Base-by-base conservation (phyloP, 1,139 yeast species). In the Maudiozyma humilis region DNA sequence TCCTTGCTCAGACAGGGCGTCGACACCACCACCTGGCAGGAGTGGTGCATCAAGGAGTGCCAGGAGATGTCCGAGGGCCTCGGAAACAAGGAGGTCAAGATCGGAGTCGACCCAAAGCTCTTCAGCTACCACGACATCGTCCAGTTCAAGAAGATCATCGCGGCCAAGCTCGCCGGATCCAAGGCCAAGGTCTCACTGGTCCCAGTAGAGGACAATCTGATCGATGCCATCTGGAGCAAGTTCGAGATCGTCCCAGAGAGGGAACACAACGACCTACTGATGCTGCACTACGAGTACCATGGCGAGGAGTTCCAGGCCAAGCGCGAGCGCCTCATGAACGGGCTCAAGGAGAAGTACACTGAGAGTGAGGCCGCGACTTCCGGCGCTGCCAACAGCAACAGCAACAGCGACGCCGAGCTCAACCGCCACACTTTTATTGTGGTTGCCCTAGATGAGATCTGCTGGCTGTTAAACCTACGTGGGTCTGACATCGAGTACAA, bases 381-480 rank as follows among this genome's bases (percentile, higher is more conserved):
- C 10, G n/a, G n/a, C n/a, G n/a, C n/a, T n/a, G n/a, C n/a, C n/a
- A n/a, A n/a, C n/a, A 34, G 14, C 12, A 19, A 14, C 2, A 8
- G 12, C 1, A 35, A 48, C 41, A 17, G 20, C 4, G 14, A 18
- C 5, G 20, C 20, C 1, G 27, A 10, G 27, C 6, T 6, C 27
- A 10, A 6, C 27, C 8, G 27, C 27, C 38, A 42, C 8, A 51
- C 54, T 50, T 61, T 86, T 50, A 75, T 85, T 5, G 70, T 87
- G 7, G 73, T 82, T 37, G 84, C 95, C 0, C 68, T 87, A 48
- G 98, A 91, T 66, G 96, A 91, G 59, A 76, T 89, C 49, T 95
- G 96, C 7, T 89, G 96, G 97, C 67, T 88, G 45, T 75, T 88
- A 60, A 91, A 91, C 59, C 70, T 91, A 52, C 75, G 97, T 55